phyloP scores from a whole-genome alignment of 2,329 filamentous ascomycete species.

The Epichloe gansuensis region DNA sequence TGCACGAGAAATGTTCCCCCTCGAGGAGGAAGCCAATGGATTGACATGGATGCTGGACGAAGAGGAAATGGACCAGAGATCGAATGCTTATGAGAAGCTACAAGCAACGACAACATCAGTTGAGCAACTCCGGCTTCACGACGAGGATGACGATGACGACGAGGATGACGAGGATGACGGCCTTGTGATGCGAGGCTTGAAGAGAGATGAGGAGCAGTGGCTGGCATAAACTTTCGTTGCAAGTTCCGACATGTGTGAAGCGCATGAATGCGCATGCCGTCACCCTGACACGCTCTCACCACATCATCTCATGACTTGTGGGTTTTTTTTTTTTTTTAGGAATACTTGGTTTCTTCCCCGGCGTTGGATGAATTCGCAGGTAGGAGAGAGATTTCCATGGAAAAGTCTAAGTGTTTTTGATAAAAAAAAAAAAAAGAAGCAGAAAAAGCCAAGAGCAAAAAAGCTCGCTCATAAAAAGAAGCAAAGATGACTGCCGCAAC shows the following conservation, averaged over 20 bases:
- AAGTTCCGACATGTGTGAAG: neutral
- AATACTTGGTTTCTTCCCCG: neutral
- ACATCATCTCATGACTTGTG: neutral
- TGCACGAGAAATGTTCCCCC: slow-evolving; percentile 80
- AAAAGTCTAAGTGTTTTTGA: neutral
- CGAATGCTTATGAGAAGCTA: slow-evolving; percentile 23
- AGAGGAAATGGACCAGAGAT: slow-evolving; percentile 25
- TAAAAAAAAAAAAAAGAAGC: neutral
- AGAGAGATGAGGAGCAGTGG: slow-evolving; percentile 48
- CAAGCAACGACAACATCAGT: slow-evolving; percentile 23
- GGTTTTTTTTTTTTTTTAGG: neutral
- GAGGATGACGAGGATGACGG: slow-evolving; percentile 44
- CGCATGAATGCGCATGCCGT: neutral
- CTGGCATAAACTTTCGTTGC: slow-evolving; percentile 28
- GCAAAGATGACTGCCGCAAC: neutral
- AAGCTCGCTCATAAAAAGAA: neutral
- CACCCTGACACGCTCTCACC: neutral
- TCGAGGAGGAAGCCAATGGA: slow-evolving; percentile 91
- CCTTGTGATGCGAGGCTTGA: slow-evolving; percentile 43
- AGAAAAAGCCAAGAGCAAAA: neutral
- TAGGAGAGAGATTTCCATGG: too few species aligned
- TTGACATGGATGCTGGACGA: slow-evolving; percentile 76
- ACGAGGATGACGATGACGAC: slow-evolving; percentile 30
- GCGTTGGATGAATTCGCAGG: neutral
- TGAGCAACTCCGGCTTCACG: slow-evolving; percentile 28